Evolutionary conservation across 176 grass and related monocot species (phyloP).

Genomic region (Pharus latifolius): DNA sequence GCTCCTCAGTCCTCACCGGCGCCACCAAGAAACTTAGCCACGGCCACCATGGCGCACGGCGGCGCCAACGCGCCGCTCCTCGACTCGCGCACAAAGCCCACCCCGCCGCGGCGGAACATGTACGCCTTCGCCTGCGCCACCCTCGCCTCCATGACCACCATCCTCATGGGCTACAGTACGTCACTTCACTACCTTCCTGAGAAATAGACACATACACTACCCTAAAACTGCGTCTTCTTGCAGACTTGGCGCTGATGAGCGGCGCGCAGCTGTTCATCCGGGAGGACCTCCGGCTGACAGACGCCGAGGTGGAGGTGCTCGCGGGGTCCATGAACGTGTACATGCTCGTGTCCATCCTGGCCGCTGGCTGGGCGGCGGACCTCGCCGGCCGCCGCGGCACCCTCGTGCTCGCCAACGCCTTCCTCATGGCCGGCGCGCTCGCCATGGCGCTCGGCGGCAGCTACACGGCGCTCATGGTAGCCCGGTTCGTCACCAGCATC

Average conservation of each 20-base stretch:
- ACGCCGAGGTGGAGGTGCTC: slow-evolving; percentile 34
- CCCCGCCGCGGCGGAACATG: background rate
- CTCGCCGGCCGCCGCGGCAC: slow-evolving; percentile 7
- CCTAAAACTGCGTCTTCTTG: background rate
- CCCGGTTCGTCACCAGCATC: slow-evolving; percentile 34
- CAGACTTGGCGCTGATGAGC: slow-evolving; percentile 47
- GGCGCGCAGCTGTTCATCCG: slow-evolving; percentile 54
- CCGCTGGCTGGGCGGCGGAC: slow-evolving; percentile 33
- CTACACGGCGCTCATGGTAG: slow-evolving; percentile 23
- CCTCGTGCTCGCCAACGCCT: slow-evolving; percentile 21
- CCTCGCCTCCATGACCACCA: slow-evolving; percentile 32
- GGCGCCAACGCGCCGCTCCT: background rate
- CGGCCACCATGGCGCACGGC: background rate
- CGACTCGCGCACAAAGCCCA: no score
- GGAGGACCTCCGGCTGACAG: slow-evolving; percentile 18
- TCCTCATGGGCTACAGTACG: slow-evolving; percentile 36
- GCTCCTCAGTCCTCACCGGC: background rate
- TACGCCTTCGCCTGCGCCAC: slow-evolving; percentile 10
- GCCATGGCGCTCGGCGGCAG: slow-evolving; percentile 25
- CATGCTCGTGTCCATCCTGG: slow-evolving; percentile 24
- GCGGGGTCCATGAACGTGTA: slow-evolving; percentile 28
- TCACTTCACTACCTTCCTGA: background rate
- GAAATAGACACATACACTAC: no score
- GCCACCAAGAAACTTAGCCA: background rate
- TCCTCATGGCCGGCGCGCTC: slow-evolving; percentile 32